These are phyloP conservation scores for Haematococcus lacustris DNA, from an alignment of 139 green algal genomes.

Conservation along the genomic window DNA sequence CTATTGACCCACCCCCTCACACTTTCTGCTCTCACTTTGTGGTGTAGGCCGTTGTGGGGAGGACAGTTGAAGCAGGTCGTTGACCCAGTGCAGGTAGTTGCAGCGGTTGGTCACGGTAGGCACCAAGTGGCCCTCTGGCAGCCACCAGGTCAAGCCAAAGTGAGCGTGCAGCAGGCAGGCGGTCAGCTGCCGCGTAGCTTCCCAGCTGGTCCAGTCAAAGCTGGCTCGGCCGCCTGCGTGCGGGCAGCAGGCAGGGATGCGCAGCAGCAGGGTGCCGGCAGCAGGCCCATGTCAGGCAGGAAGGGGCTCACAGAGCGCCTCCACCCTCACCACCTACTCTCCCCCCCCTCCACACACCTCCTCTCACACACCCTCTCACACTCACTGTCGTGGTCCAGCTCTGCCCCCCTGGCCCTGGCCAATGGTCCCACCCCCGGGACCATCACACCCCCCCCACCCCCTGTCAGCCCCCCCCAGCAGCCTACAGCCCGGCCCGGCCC, in stretches of 20 bases:
- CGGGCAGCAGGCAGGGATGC: no score
- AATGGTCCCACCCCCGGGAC: background rate
- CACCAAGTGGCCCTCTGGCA: conserved; percentile 76
- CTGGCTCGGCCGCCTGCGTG: conserved; percentile 25
- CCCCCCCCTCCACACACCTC: background rate
- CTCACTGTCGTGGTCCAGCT: background rate
- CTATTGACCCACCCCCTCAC: no score
- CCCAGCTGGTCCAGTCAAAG: conserved; percentile 61
- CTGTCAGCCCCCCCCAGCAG: background rate
- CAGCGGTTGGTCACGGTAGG: conserved; percentile 73
- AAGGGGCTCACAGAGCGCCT: no score
- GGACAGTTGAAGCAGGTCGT: conserved; percentile 75
- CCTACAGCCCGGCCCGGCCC: no score
- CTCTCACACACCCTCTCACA: background rate
- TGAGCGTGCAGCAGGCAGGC: conserved; percentile 56
- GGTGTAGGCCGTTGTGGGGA: no score
- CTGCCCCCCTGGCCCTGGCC: background rate
- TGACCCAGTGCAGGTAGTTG: conserved; percentile 93
- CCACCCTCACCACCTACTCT: background rate
- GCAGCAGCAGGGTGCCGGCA: background rate
- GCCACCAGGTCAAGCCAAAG: conserved; percentile 64
- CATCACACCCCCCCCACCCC: background rate
- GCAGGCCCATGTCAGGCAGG: background rate
- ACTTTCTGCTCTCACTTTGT: no score
- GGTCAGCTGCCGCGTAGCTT: conserved; percentile 72